Evolutionary conservation across 495 filamentous ascomycete genomes (phyloP).

Genomic region (Lasiosphaeris hirsuta): DNA sequence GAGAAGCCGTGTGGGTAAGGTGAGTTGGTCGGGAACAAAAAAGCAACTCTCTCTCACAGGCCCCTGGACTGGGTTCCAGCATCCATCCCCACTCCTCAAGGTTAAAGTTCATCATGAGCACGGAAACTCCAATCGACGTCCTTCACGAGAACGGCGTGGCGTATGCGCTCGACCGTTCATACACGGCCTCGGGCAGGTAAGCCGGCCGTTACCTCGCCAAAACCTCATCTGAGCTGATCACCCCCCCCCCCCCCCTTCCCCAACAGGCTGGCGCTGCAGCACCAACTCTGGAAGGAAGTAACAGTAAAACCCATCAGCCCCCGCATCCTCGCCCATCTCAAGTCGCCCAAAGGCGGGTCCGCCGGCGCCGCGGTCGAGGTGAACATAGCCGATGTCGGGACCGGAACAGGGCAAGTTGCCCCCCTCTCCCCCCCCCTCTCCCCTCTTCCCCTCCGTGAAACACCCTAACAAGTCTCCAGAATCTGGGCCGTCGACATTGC

Average conservation of each 20-base stretch:
- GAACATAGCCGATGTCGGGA: conserved; percentile 11
- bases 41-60: too few relatives aligned
- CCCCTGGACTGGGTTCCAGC: too few relatives aligned
- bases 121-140: neutral
- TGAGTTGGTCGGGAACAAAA: too few relatives aligned
- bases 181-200: conserved; percentile 1
- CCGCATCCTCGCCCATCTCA: conserved; percentile 3
- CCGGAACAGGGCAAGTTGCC: conserved; percentile 6
- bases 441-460: neutral
- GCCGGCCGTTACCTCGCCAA: neutral
- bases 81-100: too few relatives aligned
- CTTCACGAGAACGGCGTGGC: neutral
- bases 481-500: conserved; percentile 8
- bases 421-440: neutral
- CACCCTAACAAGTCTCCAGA: too few relatives aligned
- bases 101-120: too few relatives aligned
- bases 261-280: neutral
- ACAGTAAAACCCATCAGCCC: neutral
- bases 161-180: conserved; percentile 9
- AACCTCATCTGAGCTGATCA: too few relatives aligned
- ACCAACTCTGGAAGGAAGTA: conserved; percentile 10
- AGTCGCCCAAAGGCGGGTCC: neutral
- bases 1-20: too few relatives aligned
- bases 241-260: too few relatives aligned
- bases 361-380: neutral